Base-by-base conservation (phyloP, 2,329 filamentous ascomycete species). In the Penicillium sp. region DNA sequence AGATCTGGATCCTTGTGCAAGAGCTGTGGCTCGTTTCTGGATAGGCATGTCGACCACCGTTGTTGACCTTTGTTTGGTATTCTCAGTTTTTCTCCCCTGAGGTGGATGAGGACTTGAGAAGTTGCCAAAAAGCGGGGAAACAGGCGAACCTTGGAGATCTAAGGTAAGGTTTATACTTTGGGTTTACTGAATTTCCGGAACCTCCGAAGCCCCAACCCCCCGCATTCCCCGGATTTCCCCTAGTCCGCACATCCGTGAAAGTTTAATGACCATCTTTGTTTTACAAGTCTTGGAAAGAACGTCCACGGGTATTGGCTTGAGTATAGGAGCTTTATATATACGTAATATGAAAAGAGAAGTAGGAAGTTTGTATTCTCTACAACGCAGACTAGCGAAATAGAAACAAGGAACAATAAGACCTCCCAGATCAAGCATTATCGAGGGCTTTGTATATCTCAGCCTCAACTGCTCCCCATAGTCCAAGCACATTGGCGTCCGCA, bases 401-500 rank as follows among this genome's bases (percentile, higher is more conserved):
- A 21, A 38, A 40, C 4, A 19, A 10, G 9, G n/a, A 19, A 40
- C 9, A 19, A 12, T 2, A 21, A 6, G 1, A 3, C 15, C 40
- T 23, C 6, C 21, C 21, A 42, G 6, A 29, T 45, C 25, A 45
- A 29, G 23, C 23, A 17, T 29, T 27, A 51, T 10, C 12, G 19
- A 43, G 55, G 2, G 46, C 54, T 41, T 57, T 56, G n/a, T 61
- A 59, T 17, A 61, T 31, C 19, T 48, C 56, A 17, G 41, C 37
- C 31, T 61, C 59, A 23, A 61, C n/a, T n/a, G 31, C 57, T 0
- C 53, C 57, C 78, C 78, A 82, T 5, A 82, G 50, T 0, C 67
- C 69, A 35, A 78, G 8, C 1, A 83, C 78, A 3, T 76, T 69
- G 0, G 68, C 56, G 61, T 83, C 71, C 2, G 59, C 77, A 67